Percentiles rank a stretch among this genome's conserved stretches.
These are phyloP conservation scores for Ajuga chamaepitys DNA, from an alignment of 257 asterid genomes.

Conservation along the genomic window DNA sequence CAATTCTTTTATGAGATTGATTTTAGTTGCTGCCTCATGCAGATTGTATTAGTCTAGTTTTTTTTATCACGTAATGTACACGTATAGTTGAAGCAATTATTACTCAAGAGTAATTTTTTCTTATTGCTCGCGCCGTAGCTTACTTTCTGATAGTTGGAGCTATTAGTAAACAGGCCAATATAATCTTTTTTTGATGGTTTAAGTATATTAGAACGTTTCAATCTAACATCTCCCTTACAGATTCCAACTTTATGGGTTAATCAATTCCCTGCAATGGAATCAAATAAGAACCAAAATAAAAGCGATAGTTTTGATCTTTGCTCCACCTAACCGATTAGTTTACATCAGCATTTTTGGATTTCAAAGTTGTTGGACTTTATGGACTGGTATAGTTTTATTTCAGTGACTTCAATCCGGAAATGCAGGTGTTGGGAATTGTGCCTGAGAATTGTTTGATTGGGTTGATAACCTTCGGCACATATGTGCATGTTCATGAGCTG, in stretches of 20 bases:
- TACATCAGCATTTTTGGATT: background rate
- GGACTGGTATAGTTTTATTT: background rate
- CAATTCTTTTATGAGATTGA: background rate
- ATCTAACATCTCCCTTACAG: background rate
- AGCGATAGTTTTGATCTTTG: background rate
- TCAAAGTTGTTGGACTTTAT: background rate
- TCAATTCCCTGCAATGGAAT: background rate
- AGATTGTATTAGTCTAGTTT: background rate
- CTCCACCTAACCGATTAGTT: background rate
- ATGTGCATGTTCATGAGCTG: slow-evolving; percentile 88
- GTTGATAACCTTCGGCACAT: slow-evolving; percentile 83
- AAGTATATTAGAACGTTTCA: background rate
- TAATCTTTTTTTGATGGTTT: slow-evolving; percentile 5
- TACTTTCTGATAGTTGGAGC: background rate
- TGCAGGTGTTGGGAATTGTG: slow-evolving; percentile 80
- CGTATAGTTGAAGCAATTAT: background rate
- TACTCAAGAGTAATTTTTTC: slow-evolving; percentile 9
- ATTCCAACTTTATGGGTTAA: background rate
- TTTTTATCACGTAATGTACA: background rate
- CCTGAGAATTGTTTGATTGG: slow-evolving; percentile 96
- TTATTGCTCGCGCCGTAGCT: background rate
- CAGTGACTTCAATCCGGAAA: slow-evolving; percentile 8
- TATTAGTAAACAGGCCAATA: background rate
- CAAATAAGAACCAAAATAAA: background rate
- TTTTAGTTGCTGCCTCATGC: background rate